Evolutionary conservation across 495 filamentous ascomycete genomes (phyloP).

Genomic region (Penicillium waksmanii): DNA sequence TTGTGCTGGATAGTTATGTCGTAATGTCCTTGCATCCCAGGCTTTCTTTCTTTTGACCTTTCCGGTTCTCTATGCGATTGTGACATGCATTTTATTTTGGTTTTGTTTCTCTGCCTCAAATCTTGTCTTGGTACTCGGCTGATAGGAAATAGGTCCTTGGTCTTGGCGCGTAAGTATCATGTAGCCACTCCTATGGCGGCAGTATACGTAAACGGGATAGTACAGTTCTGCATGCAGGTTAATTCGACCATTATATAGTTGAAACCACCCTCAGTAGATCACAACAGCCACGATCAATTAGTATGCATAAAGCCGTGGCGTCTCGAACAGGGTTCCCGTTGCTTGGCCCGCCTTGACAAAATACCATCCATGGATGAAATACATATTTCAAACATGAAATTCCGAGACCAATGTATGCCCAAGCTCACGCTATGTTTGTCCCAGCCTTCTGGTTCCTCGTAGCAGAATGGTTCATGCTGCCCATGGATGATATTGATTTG

Average conservation of each 20-base stretch:
- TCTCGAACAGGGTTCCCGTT: too few species aligned
- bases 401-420: too few species aligned
- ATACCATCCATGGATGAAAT: too few species aligned
- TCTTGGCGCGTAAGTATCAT: neutral
- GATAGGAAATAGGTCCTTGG: neutral
- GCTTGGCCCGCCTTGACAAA: too few species aligned
- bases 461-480: too few species aligned
- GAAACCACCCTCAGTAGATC: too few species aligned
- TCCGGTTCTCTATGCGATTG: neutral
- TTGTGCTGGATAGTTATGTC: neutral
- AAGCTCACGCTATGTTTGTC: too few species aligned
- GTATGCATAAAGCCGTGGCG: too few species aligned
- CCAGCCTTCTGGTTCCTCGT: too few species aligned
- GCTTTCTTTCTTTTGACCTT: neutral
- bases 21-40: constrained; percentile 9
- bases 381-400: too few species aligned
- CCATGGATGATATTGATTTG: too few species aligned
- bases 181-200: neutral
- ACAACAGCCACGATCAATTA: too few species aligned
- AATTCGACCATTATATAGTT: neutral
- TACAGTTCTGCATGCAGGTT: neutral
- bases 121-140: neutral
- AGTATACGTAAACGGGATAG: constrained; percentile 1
- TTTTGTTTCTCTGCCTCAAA: neutral
- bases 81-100: neutral